Conservation (phyloP, 192 early-diverging fungal genomes). For the Pilaira anomala region DNA sequence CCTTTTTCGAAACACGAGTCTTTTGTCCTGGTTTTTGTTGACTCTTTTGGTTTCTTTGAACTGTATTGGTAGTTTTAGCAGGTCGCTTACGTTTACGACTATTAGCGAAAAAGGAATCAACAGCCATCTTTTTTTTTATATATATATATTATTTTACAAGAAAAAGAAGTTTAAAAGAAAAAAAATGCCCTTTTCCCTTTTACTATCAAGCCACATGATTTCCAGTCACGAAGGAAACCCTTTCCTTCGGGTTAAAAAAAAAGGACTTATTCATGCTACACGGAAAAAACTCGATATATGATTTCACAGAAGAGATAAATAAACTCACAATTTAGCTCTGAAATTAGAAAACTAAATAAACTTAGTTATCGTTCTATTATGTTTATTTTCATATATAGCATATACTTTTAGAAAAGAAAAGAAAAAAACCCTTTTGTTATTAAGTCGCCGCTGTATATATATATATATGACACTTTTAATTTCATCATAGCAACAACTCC, state of each 20-base stretch:
- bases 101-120: conserved; percentile 27
- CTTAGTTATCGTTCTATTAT: too few relatives aligned
- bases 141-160: too few relatives aligned
- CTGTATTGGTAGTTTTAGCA: background rate
- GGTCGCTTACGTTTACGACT: conserved; percentile 25
- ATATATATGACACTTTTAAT: too few relatives aligned
- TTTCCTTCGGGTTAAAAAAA: too few relatives aligned
- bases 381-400: too few relatives aligned
- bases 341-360: too few relatives aligned
- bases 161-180: background rate
- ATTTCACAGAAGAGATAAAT: too few relatives aligned
- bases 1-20: background rate
- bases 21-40: background rate
- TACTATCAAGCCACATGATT: background rate
- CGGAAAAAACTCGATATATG: too few relatives aligned
- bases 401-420: too few relatives aligned
- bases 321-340: too few relatives aligned
- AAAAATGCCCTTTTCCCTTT: background rate
- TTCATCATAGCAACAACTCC: too few relatives aligned
- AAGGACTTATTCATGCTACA: background rate
- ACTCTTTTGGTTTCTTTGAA: background rate
- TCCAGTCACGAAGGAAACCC: too few relatives aligned
- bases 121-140: background rate
- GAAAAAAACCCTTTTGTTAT: conserved; percentile 10
- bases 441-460: background rate